A percentile compares a stretch with the other conserved stretches of the same genome.
phyloP scores from a whole-genome alignment of 495 filamentous ascomycete species.

The Aspergillus diversus region DNA sequence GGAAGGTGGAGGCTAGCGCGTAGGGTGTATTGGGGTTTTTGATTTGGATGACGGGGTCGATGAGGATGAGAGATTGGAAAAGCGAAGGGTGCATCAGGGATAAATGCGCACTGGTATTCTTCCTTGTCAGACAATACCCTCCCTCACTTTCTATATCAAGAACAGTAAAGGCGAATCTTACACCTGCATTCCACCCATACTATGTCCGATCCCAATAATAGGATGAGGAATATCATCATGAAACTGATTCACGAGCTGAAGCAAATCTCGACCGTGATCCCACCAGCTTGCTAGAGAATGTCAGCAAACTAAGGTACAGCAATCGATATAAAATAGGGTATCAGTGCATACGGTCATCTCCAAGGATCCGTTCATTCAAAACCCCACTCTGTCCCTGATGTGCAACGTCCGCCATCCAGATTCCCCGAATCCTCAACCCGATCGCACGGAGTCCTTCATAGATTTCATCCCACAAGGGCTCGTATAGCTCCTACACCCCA shows the following conservation, averaged over 20 bases:
- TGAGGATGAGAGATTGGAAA: conserved; percentile 64
- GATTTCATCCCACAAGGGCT: conserved; percentile 74
- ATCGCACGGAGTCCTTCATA: conserved; percentile 51
- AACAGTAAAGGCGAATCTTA: no score
- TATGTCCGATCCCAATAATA: conserved; percentile 78
- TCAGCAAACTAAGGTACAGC: no score
- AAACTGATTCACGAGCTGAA: conserved; percentile 72
- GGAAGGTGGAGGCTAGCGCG: conserved; percentile 44
- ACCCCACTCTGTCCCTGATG: conserved; percentile 68
- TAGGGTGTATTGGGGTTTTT: conserved; percentile 11
- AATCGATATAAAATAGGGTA: no score
- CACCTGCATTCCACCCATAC: conserved; percentile 69
- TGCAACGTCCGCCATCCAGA: conserved; percentile 75
- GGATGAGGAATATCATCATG: conserved; percentile 70
- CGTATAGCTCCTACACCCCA: conserved; percentile 65
- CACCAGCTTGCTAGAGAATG: conserved; percentile 60
- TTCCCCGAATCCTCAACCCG: conserved; percentile 56
- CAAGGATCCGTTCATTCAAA: conserved; percentile 65
- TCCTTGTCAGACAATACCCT: no score
- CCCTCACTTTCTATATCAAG: no score
- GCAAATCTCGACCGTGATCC: conserved; percentile 75
- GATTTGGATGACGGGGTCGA: conserved; percentile 70
- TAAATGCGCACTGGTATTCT: conserved; percentile 45
- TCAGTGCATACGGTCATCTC: conserved; percentile 67
- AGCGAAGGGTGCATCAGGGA: conserved; percentile 75